Conservation (phyloP, 164 flowering plant genomes). For the Malania oleifera region DNA sequence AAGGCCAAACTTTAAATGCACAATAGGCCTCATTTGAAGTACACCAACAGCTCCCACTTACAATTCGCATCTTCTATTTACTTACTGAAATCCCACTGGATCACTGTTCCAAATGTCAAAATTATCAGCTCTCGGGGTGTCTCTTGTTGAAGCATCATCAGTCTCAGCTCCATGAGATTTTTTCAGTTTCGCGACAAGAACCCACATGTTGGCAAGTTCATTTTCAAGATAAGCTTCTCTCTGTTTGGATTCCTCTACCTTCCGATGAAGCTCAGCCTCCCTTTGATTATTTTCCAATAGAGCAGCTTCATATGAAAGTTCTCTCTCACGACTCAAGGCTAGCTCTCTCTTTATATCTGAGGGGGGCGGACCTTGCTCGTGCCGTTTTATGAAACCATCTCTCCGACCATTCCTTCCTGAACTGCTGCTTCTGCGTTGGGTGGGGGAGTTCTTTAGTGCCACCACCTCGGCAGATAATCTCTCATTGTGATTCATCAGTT, state of each 20-base stretch:
- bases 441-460: conserved; percentile 47
- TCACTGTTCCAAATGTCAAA: conserved; percentile 29
- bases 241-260: conserved; percentile 87
- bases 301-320: conserved; percentile 68
- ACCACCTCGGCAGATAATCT: conserved; percentile 66
- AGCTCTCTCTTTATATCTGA: conserved; percentile 69
- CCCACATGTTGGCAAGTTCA: conserved; percentile 99
- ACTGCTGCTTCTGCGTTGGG: conserved; percentile 40
- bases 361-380: conserved; percentile 45
- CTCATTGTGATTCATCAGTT: conserved; percentile 90
- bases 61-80: not conserved
- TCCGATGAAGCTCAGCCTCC: conserved; percentile 74
- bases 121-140: conserved; percentile 23
- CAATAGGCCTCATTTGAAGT: conserved; percentile 7
- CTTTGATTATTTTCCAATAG: conserved; percentile 64
- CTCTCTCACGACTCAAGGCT: conserved; percentile 69
- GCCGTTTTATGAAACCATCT: conserved; percentile 41
- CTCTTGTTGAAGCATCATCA: conserved; percentile 30
- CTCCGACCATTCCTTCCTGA: conserved; percentile 49
- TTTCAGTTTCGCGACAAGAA: conserved; percentile 89
- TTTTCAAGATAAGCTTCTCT: conserved; percentile 95
- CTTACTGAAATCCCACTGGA: conserved; percentile 16
- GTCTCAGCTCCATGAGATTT: conserved; percentile 51
- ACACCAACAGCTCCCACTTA: not conserved
- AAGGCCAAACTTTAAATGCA: not conserved